These are phyloP conservation scores for Exidia glandulosa DNA, from an alignment of 768 basidiomycete genomes.

Conservation along the genomic window DNA sequence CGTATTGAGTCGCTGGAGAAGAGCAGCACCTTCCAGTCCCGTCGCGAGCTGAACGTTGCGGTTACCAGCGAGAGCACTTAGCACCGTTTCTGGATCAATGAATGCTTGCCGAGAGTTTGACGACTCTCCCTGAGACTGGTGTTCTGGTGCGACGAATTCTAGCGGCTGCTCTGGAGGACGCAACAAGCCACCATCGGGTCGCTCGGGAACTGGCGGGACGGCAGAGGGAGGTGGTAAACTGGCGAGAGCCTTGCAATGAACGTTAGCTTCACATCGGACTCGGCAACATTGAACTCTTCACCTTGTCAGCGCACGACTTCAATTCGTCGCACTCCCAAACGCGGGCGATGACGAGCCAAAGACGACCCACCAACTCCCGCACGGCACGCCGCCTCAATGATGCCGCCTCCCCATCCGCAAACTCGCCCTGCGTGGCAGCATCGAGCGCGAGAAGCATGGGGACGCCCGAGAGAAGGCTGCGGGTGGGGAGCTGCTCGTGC, in stretches of 20 bases:
- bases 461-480: constrained; percentile 62
- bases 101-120: constrained; percentile 24
- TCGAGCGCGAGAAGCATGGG: constrained; percentile 83
- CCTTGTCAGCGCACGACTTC: constrained; percentile 42
- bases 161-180: constrained; percentile 34
- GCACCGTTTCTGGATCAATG: constrained; percentile 41
- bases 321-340: constrained; percentile 59
- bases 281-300: constrained; percentile 20
- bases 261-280: constrained; percentile 4
- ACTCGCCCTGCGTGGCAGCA: constrained; percentile 27
- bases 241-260: constrained; percentile 34
- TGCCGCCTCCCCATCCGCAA: constrained; percentile 30
- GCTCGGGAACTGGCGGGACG: constrained; percentile 22
- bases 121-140: constrained; percentile 10
- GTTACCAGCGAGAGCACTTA: constrained; percentile 45
- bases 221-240: constrained; percentile 25
- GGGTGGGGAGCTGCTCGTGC: constrained; percentile 62
- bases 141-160: constrained; percentile 26
- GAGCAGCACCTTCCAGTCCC: constrained; percentile 44
- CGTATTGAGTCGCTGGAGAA: constrained; percentile 42
- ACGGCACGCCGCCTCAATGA: constrained; percentile 39
- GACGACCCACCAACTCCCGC: constrained; percentile 47
- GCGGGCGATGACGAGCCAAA: constrained; percentile 60
- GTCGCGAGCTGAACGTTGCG: constrained; percentile 49
- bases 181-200: constrained; percentile 29